Conservation (phyloP, 2,329 filamentous ascomycete genomes). For the Colletotrichum musicola region DNA sequence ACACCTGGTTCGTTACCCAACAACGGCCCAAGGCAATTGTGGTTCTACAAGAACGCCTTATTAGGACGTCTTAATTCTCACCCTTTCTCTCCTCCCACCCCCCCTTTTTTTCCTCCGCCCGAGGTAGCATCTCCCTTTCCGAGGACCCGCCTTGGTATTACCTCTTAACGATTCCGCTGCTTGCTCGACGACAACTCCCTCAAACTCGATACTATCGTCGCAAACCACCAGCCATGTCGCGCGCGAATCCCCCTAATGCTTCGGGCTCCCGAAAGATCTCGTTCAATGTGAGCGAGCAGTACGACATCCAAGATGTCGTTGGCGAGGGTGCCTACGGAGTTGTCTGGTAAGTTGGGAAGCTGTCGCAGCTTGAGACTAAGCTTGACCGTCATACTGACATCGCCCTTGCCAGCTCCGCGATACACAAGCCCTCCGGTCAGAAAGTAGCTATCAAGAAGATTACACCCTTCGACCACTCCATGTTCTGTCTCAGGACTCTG, state of each 20-base stretch:
- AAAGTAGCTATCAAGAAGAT: conserved; percentile 99
- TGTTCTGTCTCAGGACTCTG: conserved; percentile 96
- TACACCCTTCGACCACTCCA: conserved; percentile 98
- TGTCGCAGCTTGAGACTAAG: conserved; percentile 29
- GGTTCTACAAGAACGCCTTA: conserved; percentile 30
- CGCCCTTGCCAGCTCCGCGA: conserved; percentile 78
- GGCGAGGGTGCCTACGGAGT: conserved; percentile 98
- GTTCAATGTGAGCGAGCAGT: conserved; percentile 99
- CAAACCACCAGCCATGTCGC: conserved; percentile 62
- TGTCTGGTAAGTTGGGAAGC: conserved; percentile 79
- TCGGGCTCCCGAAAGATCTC: conserved; percentile 91
- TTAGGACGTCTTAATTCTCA: conserved; percentile 34
- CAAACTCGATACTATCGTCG: conserved; percentile 32
- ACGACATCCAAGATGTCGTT: conserved; percentile 99
- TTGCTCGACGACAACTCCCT: conserved; percentile 19
- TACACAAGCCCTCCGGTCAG: conserved; percentile 97
- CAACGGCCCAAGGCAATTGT: conserved; percentile 30
- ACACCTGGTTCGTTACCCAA: conserved; percentile 26
- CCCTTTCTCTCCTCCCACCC: conserved; percentile 8
- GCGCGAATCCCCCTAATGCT: conserved; percentile 67
- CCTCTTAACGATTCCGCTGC: conserved; percentile 14
- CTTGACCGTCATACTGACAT: conserved; percentile 5
- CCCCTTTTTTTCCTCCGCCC: conserved; percentile 23
- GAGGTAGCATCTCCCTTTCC: conserved; percentile 26
- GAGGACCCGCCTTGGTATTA: conserved; percentile 30